Evolutionary conservation across 2,329 filamentous ascomycete genomes (phyloP).

Genomic region (Pseudogymnoascus sp.): DNA sequence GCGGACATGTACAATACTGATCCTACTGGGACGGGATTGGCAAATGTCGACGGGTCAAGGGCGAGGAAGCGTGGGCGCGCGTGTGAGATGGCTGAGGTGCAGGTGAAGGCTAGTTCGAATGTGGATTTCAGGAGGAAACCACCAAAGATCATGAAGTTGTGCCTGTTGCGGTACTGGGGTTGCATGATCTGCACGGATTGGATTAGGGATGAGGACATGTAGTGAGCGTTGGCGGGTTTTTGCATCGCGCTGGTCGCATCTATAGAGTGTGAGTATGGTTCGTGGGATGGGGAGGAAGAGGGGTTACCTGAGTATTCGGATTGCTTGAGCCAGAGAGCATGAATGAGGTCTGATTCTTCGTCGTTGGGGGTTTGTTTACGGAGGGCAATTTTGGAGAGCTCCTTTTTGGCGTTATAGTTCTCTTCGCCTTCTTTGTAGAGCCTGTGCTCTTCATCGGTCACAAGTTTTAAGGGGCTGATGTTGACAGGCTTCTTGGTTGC

Average conservation of each 20-base stretch:
- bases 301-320: conserved; percentile 50
- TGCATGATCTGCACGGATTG: conserved; percentile 68
- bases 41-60: conserved; percentile 63
- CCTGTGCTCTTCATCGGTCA: conserved; percentile 55
- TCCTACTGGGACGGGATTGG: conserved; percentile 66
- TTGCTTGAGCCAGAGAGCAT: conserved; percentile 62
- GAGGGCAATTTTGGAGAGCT: conserved; percentile 51
- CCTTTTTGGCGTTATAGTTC: conserved; percentile 60
- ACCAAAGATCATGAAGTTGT: conserved; percentile 71
- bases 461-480: conserved; percentile 53
- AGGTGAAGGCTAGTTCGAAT: conserved; percentile 68
- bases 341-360: conserved; percentile 62
- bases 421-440: conserved; percentile 57
- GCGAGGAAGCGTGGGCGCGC: conserved; percentile 61
- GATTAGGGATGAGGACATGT: conserved; percentile 57
- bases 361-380: conserved; percentile 61
- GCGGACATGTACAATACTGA: conserved; percentile 64
- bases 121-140: conserved; percentile 65
- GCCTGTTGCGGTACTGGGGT: conserved; percentile 61
- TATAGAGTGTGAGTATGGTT: neutral
- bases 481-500: conserved; percentile 58
- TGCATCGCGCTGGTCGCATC: conserved; percentile 49
- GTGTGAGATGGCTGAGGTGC: conserved; percentile 61
- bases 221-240: conserved; percentile 51
- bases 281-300: neutral